A percentile compares a stretch with the other conserved stretches of the same genome.
Evolutionary conservation across 345 rosid species (phyloP).

Genomic region (Sonneratia caseolaris): DNA sequence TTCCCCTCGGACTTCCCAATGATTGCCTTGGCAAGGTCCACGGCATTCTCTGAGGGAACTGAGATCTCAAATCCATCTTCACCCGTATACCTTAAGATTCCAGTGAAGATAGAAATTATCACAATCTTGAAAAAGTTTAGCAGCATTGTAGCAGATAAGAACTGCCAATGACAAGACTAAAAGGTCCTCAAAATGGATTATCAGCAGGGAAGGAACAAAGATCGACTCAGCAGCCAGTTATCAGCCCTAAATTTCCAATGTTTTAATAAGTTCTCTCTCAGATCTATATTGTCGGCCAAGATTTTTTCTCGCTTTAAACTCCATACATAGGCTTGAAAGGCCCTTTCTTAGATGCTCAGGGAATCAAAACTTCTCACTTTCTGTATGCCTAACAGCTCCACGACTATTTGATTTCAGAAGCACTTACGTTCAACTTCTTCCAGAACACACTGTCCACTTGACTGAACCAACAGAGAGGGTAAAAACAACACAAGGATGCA

Average conservation of each 20-base stretch:
- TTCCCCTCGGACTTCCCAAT: slow-evolving; percentile 89
- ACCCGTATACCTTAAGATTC: slow-evolving; percentile 64
- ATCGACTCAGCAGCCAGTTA: neutral
- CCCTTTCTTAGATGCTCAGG: no score
- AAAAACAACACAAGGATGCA: neutral
- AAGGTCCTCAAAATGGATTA: neutral
- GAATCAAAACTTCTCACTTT: neutral
- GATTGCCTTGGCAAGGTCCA: slow-evolving; percentile 86
- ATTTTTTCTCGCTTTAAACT: neutral
- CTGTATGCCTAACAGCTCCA: neutral
- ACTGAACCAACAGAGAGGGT: neutral
- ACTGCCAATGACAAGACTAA: neutral
- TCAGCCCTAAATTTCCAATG: neutral
- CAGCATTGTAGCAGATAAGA: neutral
- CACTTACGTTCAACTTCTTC: neutral
- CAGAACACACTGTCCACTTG: neutral
- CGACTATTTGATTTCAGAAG: neutral
- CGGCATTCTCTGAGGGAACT: slow-evolving; percentile 70
- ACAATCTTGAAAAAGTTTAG: neutral
- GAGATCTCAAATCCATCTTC: slow-evolving; percentile 99
- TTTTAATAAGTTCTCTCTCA: neutral
- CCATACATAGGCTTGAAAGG: no score
- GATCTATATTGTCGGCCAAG: neutral
- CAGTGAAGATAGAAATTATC: neutral
- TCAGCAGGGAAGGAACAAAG: neutral